These are phyloP conservation scores for Tricholoma sp. DNA, from an alignment of 768 basidiomycete species.

Conservation along the genomic window DNA sequence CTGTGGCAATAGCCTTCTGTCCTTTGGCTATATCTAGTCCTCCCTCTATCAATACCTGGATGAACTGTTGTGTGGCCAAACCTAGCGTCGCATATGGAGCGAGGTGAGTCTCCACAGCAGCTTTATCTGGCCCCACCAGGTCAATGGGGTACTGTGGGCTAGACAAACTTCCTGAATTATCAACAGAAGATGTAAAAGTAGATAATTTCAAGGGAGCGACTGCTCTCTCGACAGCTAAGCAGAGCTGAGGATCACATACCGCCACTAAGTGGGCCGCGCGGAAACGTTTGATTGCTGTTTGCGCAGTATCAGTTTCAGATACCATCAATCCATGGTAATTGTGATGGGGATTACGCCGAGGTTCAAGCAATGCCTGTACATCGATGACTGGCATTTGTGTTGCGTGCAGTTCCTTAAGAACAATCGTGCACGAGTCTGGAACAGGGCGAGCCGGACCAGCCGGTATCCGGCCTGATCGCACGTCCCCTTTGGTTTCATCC, in stretches of 20 bases:
- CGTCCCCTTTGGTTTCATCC: neutral
- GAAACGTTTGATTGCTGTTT: neutral
- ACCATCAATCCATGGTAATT: neutral
- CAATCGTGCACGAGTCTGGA: conserved; percentile 1
- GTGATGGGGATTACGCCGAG: neutral
- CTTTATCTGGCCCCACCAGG: conserved; percentile 20
- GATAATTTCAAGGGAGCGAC: conserved; percentile 21
- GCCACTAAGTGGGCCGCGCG: conserved; percentile 18
- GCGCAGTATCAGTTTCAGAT: conserved; percentile 3
- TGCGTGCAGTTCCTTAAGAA: neutral
- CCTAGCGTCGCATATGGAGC: conserved; percentile 38
- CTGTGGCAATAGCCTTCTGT: conserved; percentile 23
- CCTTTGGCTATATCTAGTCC: conserved; percentile 31
- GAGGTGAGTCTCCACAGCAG: conserved; percentile 27
- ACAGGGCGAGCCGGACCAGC: neutral
- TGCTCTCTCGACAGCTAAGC: conserved; percentile 24
- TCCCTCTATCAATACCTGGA: conserved; percentile 29
- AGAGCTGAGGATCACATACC: conserved; percentile 27
- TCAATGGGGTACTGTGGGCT: conserved; percentile 21
- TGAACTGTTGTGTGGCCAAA: conserved; percentile 27
- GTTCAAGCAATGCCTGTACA: neutral
- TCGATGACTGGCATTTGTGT: neutral
- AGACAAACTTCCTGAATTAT: conserved; percentile 6
- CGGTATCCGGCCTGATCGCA: neutral
- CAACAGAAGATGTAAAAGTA: conserved; percentile 12